Evolutionary conservation across 331 rosid genomes (phyloP).

Genomic region (Malus hybrid): DNA sequence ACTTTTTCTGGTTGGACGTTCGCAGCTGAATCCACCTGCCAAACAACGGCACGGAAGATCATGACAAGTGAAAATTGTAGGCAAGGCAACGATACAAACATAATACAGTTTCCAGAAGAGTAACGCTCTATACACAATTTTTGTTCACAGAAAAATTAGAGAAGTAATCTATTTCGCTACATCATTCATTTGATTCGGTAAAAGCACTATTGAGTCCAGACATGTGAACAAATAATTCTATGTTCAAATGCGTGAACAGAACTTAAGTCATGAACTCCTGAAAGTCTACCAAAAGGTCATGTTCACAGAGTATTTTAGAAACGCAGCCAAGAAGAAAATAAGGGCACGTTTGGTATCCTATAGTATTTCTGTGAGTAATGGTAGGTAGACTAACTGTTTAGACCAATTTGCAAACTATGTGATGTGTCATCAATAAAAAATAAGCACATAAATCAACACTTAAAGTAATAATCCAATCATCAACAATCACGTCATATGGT

Average conservation of each 20-base stretch:
- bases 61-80: not conserved
- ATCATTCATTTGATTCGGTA: not conserved
- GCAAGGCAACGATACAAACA: not conserved
- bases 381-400: no score
- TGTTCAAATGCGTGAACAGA: not conserved
- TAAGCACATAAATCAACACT: no score
- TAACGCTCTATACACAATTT: not conserved
- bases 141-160: not conserved
- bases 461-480: no score
- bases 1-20: constrained; percentile 85
- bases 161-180: not conserved
- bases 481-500: no score
- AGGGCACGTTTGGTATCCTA: no score
- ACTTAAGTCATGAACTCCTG: not conserved
- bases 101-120: not conserved
- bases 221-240: not conserved
- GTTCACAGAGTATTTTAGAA: not conserved
- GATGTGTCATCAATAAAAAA: no score
- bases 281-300: not conserved
- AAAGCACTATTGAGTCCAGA: not conserved
- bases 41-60: not conserved
- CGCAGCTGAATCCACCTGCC: constrained; percentile 83
- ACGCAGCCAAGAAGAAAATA: not conserved
- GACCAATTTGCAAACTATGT: no score
- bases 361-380: no score